Evolutionary conservation across 129 eudicot genomes (phyloP), one percentile per base, ranked within the genome.

Genomic region (Lactuca saligna): DNA sequence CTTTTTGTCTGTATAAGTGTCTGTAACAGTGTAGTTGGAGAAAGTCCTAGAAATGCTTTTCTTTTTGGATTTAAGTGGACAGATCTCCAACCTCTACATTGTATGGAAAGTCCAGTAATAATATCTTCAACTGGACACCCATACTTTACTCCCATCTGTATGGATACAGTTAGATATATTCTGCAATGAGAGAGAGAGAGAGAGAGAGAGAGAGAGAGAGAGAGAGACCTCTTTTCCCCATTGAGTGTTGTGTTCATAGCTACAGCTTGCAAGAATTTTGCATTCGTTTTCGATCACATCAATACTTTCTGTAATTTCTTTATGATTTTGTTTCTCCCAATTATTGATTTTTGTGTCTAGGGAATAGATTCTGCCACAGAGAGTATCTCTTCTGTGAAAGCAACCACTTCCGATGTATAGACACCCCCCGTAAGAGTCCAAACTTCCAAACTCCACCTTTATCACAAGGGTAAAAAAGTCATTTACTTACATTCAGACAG

Each of bases 191-290:
- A n/a, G n/a, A n/a, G n/a, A n/a, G 37, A 42, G 71, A 60, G 63
- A 65, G 63, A 50, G 2, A 46, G 51, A 34, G 17, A 35, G 53
- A 70, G 60, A 70, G 49, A 64, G 62, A 78, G 64, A 48, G 14
- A 65, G 54, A 63, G 65, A 61, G 55, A 80, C 81, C 87, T 82
- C 81, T 58, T 74, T 74, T 70, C 83, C 87, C 83, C 87, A 82
- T 70, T 50, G 53, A 60, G 83, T 68, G 56, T 74, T 76, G 13
- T 57, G 49, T 76, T 82, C 87, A 55, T 69, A 82, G 60, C 55
- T 69, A 58, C 80, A 78, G 25, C 65, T 74, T 63, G 83, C 81
- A 42, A 69, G 81, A 63, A 61, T 16, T 31, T 72, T 79, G 65
- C 82, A 65, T 29, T 46, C 64, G 32, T 75, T 76, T 68, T 81